Evolutionary conservation across 768 basidiomycete species (phyloP), one percentile per base, ranked within the genome.

Genomic region (Collybia nuda): DNA sequence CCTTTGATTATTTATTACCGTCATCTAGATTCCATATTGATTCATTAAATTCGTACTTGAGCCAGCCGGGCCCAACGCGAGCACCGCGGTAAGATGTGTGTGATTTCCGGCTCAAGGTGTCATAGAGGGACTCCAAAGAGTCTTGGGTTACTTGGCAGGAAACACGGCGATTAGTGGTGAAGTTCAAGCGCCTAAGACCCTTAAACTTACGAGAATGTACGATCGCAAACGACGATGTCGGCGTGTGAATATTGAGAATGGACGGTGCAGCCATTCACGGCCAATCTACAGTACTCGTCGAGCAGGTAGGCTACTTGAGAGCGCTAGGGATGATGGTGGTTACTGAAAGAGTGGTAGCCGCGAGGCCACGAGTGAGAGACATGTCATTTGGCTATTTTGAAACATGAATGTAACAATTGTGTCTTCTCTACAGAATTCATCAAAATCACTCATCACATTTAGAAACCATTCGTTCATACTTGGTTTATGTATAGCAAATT

Each of bases 11-110:
- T 28, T n/a, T 45, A 72, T 60, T 60, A 88, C 93, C 93, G 61
- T 98, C 94, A 63, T 96, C 92, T 9, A 98, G 70, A 61, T 89
- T 88, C 90, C 90, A 97, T 43, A 90, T 66, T 0, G 82, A 73
- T 12, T 84, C 81, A 56, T 84, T 83, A 74, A 82, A 94, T 54
- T 88, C 81, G 63, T 98, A 98, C 60, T 93, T 92, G 42, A 96
- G 71, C 82, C 91, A 93, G 29, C 89, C 88, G 14, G 87, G 75
- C 24, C 82, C 84, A 17, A 93, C 81, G 17, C 80, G 79, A 52
- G 80, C 70, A 15, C 80, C 80, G 47, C 75, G 69, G 60, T 84
- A 85, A 18, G 81, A 81, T 0, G 75, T 74, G 38, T 77, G 74
- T 0, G 73, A 60, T 66, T 92, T 93, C 53, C 81, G 73, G 58